Evolutionary conservation across 768 basidiomycete genomes (phyloP).

Genomic region (Macrolepiota dolichaula): DNA sequence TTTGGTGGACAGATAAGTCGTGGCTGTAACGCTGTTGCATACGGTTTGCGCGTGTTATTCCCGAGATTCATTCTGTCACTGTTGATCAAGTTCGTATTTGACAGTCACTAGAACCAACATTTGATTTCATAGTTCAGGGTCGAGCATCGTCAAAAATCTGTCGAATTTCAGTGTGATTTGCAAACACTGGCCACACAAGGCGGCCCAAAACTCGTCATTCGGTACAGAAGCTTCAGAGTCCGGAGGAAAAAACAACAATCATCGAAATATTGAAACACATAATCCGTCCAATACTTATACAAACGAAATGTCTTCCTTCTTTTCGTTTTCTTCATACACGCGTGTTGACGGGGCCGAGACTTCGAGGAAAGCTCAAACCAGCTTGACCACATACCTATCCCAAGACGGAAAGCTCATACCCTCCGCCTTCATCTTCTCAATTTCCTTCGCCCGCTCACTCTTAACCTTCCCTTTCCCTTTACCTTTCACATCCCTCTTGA

Average conservation of each 20-base stretch:
- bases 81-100: not conserved
- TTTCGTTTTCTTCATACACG: not conserved
- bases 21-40: not conserved
- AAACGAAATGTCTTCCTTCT: not conserved
- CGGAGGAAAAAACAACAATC: not conserved
- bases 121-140: not conserved
- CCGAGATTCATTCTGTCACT: not conserved
- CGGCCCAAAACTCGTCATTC: not conserved
- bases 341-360: not conserved
- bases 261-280: not conserved
- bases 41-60: not conserved
- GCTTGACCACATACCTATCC: constrained; percentile 59
- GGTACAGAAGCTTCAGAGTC: not conserved
- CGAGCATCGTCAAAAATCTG: not conserved
- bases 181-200: not conserved
- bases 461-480: constrained; percentile 19
- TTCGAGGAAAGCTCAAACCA: constrained; percentile 11
- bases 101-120: not conserved
- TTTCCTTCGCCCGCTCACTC: constrained; percentile 27
- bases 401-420: constrained; percentile 57
- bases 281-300: constrained; percentile 1
- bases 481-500: not conserved
- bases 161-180: not conserved
- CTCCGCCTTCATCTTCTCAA: constrained; percentile 37
- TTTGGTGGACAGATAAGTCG: not conserved